A percentile compares a stretch with the other conserved stretches of the same genome.
Conservation (phyloP, 768 basidiomycete species). For the Crepidotus variabilis region DNA sequence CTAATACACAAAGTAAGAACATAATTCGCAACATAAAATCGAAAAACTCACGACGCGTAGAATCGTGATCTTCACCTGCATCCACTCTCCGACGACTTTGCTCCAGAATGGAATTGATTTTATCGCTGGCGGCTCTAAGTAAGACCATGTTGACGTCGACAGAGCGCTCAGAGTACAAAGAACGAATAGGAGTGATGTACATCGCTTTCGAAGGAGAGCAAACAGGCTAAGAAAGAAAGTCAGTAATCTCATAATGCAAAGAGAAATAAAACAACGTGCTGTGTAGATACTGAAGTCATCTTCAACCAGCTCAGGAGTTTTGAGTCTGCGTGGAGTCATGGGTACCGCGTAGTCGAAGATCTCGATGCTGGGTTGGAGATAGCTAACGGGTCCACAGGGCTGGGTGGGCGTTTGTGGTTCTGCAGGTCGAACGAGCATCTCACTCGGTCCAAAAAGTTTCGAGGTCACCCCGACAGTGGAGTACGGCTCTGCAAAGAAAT, state of each 20-base stretch:
- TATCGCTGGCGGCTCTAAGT: constrained; percentile 52
- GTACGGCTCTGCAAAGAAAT: neutral
- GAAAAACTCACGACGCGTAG: constrained; percentile 1
- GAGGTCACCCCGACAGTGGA: neutral
- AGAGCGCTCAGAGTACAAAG: constrained; percentile 19
- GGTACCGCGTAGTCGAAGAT: neutral
- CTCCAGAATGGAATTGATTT: constrained; percentile 1
- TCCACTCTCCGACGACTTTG: constrained; percentile 4
- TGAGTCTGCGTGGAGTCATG: neutral
- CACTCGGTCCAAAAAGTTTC: neutral
- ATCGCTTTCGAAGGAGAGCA: neutral
- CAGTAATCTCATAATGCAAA: neutral
- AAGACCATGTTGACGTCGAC: constrained; percentile 71
- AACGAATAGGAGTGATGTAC: neutral
- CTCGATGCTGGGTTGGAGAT: neutral
- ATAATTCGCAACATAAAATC: neutral
- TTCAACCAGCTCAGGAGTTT: neutral
- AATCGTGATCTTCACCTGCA: constrained; percentile 3
- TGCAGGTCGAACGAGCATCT: neutral
- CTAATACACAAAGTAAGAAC: neutral
- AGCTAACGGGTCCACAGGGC: neutral
- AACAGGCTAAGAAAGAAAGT: neutral
- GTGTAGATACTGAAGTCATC: neutral
- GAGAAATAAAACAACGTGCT: neutral
- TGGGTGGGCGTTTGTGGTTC: neutral